Evolutionary conservation across 192 early-diverging fungal species (phyloP).

Genomic region (Geranomyces michiganensis): DNA sequence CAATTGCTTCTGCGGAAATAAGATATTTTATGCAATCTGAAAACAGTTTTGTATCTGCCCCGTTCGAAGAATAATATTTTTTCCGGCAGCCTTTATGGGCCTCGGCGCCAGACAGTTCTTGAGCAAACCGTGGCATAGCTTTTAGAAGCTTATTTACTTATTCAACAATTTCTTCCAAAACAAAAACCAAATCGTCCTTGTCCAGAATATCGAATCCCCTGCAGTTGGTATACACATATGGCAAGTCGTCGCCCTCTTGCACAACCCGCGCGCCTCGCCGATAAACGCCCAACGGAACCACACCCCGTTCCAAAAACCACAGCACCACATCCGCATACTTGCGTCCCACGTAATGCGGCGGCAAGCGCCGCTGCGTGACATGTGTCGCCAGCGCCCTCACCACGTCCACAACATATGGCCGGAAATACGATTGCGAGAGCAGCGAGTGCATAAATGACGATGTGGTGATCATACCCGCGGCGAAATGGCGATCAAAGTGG

Average conservation of each 20-base stretch:
- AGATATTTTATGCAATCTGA: too few relatives aligned
- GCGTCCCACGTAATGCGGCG: constrained; percentile 23
- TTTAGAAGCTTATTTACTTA: too few relatives aligned
- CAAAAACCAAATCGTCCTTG: constrained; percentile 48
- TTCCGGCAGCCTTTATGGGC: too few relatives aligned
- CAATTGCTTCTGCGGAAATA: too few relatives aligned
- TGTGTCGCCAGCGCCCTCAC: constrained; percentile 36
- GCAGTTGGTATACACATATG: constrained; percentile 59
- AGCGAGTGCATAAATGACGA: constrained; percentile 52
- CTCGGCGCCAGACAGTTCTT: too few relatives aligned
- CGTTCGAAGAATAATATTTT: too few relatives aligned
- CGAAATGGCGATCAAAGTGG: constrained; percentile 58
- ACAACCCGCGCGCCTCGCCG: neutral
- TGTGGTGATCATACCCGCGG: constrained; percentile 49
- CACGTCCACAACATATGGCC: constrained; percentile 52
- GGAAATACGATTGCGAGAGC: constrained; percentile 55
- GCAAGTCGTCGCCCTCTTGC: constrained; percentile 20
- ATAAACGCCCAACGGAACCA: constrained; percentile 53
- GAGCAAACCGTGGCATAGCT: too few relatives aligned
- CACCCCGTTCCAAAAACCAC: constrained; percentile 33
- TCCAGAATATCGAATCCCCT: constrained; percentile 45
- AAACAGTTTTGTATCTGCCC: too few relatives aligned
- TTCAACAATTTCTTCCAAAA: constrained; percentile 17
- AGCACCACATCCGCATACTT: constrained; percentile 41
- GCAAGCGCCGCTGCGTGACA: constrained; percentile 32